Conservation (phyloP, 768 basidiomycete species). For the Punctularia strigosozonata region DNA sequence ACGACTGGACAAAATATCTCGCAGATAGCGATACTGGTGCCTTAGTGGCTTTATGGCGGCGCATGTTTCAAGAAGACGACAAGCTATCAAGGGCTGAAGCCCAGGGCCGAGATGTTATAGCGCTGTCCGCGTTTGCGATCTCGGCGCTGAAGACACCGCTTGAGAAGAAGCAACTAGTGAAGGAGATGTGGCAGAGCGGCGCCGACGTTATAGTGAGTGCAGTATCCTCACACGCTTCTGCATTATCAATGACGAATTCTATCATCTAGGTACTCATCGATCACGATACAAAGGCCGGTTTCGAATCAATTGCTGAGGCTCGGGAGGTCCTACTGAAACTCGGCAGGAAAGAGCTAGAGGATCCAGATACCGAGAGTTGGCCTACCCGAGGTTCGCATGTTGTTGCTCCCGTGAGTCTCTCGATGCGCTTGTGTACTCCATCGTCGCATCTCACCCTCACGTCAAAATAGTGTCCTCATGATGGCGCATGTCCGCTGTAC, state of each 20-base stretch:
- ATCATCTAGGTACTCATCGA: slow-evolving; percentile 68
- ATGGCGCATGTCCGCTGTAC: slow-evolving; percentile 70
- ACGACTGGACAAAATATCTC: slow-evolving; percentile 6
- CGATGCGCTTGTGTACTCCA: slow-evolving; percentile 5
- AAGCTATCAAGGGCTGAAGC: slow-evolving; percentile 25
- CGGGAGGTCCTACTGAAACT: slow-evolving; percentile 57
- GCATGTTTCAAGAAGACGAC: slow-evolving; percentile 39
- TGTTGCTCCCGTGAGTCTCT: slow-evolving; percentile 66
- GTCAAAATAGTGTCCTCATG: slow-evolving; percentile 73
- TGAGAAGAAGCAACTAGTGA: slow-evolving; percentile 54
- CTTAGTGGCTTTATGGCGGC: slow-evolving; percentile 41
- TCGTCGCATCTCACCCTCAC: slow-evolving; percentile 5
- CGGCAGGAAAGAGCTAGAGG: slow-evolving; percentile 47
- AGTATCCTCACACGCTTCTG: neutral
- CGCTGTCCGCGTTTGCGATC: slow-evolving; percentile 78
- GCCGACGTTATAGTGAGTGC: slow-evolving; percentile 63
- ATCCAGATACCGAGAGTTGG: slow-evolving; percentile 24
- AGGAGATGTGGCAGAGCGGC: slow-evolving; percentile 88
- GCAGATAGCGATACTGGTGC: slow-evolving; percentile 37
- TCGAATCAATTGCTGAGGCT: slow-evolving; percentile 68
- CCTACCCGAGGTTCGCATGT: slow-evolving; percentile 56
- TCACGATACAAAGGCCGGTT: slow-evolving; percentile 65
- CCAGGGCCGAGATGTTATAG: slow-evolving; percentile 45
- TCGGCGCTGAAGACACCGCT: slow-evolving; percentile 55
- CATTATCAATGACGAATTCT: neutral